Base-by-base conservation (phyloP, 2,329 filamentous ascomycete species). In the Verticillium dahliae region DNA sequence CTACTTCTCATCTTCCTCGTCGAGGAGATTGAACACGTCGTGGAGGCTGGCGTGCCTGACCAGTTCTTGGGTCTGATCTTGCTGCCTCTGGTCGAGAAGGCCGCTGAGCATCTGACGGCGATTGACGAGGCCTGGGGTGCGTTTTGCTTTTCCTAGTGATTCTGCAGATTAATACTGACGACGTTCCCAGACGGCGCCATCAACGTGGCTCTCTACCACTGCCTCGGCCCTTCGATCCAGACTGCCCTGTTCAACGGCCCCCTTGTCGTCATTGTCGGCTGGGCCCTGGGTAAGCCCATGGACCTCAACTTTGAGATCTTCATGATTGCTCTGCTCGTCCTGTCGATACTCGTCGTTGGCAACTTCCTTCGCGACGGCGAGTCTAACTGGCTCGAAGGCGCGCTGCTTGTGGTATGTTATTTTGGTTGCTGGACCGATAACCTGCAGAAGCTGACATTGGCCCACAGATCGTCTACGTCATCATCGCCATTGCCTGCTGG, bases 61-160 rank as follows among this genome's bases (percentile, higher is more conserved):
- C 72, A 75, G 37, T 73, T 72, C 15, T 59, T 74, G 54, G 73
- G 87, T 69, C 78, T 96, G 41, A 94, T 95, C 66, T 81, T 96
- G 1, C 84, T 95, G 5, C 88, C 90, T 4, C 81, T 96, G 0
- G 91, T 95, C 6, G 92, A 96, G 71, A 96, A 96, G 74, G 88
- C 90, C 2, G 91, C 91, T 13, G 91, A 96, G 74, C 91, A 96
- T 74, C 78, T 96, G 56, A 93, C 90, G 1, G 90, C 91, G 52
- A 81, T 96, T 62, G 90, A 90, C 58, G 88, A 90, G 76, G 88
- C 88, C 13, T 90, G 85, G 78, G 73, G 72, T 72, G 61, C 68
- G 69, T 56, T n/a, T 4, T 1, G 27, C 31, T 0, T 0, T 4
- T 18, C 27, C 27, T 4, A 4, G 5, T 31, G 27, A 31, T 31